Conservation (phyloP, 495 filamentous ascomycete genomes). For the Annulohypoxylon stygium region DNA sequence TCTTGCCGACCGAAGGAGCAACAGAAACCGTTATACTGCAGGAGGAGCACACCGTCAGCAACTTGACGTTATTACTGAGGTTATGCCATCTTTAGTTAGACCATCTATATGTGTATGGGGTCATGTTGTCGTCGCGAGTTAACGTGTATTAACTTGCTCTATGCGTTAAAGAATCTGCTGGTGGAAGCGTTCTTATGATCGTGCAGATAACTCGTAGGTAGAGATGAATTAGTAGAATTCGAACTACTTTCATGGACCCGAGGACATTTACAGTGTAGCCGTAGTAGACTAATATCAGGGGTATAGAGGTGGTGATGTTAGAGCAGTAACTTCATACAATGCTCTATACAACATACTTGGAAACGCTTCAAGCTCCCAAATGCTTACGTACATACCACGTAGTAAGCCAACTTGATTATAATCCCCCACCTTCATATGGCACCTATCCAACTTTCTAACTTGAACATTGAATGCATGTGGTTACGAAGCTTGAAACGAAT, state of each 20-base stretch:
- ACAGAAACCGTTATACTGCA: slow-evolving; percentile 37
- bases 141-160: background rate
- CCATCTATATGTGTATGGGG: background rate
- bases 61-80: slow-evolving; percentile 37
- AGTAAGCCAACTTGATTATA: too few relatives aligned
- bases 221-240: slow-evolving; percentile 1
- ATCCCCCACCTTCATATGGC: too few relatives aligned
- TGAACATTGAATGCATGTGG: background rate
- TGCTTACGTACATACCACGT: too few relatives aligned
- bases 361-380: too few relatives aligned
- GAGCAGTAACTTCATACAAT: too few relatives aligned
- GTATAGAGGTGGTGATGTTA: too few relatives aligned
- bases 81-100: slow-evolving; percentile 39
- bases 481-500: slow-evolving; percentile 27
- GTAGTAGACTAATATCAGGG: too few relatives aligned
- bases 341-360: too few relatives aligned
- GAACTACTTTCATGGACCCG: background rate
- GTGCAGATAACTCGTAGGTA: background rate
- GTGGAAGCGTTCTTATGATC: background rate
- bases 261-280: too few relatives aligned
- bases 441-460: background rate
- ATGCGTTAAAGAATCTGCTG: background rate
- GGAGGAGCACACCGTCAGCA: slow-evolving; percentile 43
- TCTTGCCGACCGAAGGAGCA: slow-evolving; percentile 11
- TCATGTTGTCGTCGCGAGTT: background rate